phyloP scores from a whole-genome alignment of 1,284 basidiomycete genomes.

The Papiliotrema laurentii region DNA sequence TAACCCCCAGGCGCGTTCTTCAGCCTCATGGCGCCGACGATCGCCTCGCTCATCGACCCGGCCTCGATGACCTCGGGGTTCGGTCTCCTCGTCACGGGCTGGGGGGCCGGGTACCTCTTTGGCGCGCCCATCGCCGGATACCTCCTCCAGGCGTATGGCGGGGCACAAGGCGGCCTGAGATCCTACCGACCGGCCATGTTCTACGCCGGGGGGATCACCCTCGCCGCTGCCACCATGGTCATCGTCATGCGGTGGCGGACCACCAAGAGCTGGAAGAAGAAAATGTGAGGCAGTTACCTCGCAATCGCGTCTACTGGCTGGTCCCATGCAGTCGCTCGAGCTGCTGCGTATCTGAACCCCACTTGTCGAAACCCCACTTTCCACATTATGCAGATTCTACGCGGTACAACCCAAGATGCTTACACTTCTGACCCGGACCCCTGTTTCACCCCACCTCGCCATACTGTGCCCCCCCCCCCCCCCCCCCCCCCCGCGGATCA shows the following conservation, averaged over 20 bases:
- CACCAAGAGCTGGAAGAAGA: conserved; percentile 6
- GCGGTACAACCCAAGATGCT: too few relatives aligned
- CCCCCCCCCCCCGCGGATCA: too few relatives aligned
- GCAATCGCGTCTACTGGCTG: too few relatives aligned
- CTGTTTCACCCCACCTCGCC: too few relatives aligned
- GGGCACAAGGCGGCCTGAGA: conserved; percentile 10
- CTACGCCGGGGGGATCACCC: conserved; percentile 25
- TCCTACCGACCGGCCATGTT: conserved; percentile 31
- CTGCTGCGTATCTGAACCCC: too few relatives aligned
- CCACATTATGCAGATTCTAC: too few relatives aligned
- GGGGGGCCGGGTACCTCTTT: conserved; percentile 24
- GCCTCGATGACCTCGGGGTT: conserved; percentile 21
- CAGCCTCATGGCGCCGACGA: conserved; percentile 26
- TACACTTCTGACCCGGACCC: too few relatives aligned
- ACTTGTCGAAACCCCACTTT: too few relatives aligned
- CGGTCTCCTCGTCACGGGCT: conserved; percentile 26
- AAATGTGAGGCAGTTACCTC: too few relatives aligned
- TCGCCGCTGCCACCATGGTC: conserved; percentile 8
- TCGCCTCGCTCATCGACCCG: conserved; percentile 15
- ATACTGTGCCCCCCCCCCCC: too few relatives aligned
- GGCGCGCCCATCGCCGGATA: conserved; percentile 30
- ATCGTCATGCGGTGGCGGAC: conserved; percentile 3
- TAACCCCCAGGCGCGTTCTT: conserved; percentile 24
- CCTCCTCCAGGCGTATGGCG: conserved; percentile 22
- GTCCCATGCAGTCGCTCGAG: too few relatives aligned